Conservation (phyloP, 2,329 filamentous ascomycete genomes). For the Cordyceps sp. region DNA sequence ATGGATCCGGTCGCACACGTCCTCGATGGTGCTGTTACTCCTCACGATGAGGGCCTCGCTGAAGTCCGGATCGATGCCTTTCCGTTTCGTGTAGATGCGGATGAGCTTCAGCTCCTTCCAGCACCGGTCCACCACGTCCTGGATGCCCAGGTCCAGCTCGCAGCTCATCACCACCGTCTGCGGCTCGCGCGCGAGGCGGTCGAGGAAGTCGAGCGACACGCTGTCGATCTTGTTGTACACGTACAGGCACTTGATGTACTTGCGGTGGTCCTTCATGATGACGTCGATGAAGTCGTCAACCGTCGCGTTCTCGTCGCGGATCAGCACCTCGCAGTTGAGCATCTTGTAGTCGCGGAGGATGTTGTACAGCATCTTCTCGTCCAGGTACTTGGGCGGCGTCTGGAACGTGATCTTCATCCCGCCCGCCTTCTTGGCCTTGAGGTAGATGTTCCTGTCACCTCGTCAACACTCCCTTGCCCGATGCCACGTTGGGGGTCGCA, state of each 20-base stretch:
- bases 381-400: slow-evolving; percentile 70
- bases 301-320: slow-evolving; percentile 87
- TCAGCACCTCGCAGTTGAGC: slow-evolving; percentile 88
- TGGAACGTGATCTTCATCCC: slow-evolving; percentile 99
- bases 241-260: slow-evolving; percentile 89
- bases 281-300: slow-evolving; percentile 98
- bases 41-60: slow-evolving; percentile 84
- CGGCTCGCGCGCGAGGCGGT: slow-evolving; percentile 80
- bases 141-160: slow-evolving; percentile 82
- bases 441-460: slow-evolving; percentile 68
- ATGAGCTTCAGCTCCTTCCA: slow-evolving; percentile 89
- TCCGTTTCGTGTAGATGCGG: slow-evolving; percentile 90
- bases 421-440: slow-evolving; percentile 88
- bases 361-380: slow-evolving; percentile 97
- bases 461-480: slow-evolving; percentile 6
- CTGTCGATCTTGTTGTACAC: slow-evolving; percentile 99
- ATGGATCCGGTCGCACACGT: slow-evolving; percentile 93
- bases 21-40: slow-evolving; percentile 75
- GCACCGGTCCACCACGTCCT: slow-evolving; percentile 85
- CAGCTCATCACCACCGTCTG: slow-evolving; percentile 96
- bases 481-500: too few species aligned
- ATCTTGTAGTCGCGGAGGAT: slow-evolving; percentile 98
- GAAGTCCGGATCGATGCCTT: slow-evolving; percentile 82
- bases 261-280: slow-evolving; percentile 97
- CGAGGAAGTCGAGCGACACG: slow-evolving; percentile 83